Base-by-base conservation (phyloP, 2,329 filamentous ascomycete species). In the Fusarium papillatum region DNA sequence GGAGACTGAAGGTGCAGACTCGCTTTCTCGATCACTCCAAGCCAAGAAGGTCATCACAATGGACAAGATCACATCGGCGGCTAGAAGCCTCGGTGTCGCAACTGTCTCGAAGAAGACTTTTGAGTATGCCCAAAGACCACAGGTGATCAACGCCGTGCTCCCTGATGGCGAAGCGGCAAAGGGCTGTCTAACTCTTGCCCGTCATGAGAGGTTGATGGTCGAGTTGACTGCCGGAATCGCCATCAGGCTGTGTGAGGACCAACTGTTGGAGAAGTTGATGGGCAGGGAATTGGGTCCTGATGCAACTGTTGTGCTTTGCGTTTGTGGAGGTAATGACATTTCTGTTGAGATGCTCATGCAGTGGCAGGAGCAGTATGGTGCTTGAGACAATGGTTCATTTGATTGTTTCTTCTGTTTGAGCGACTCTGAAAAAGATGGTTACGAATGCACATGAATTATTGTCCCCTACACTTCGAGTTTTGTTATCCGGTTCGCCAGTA, bases 1-100 rank as follows among this genome's bases (percentile, higher is more conserved):
- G 43, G 95, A 96, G 85, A 96, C 95, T 0, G 80, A 85, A 1
- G 95, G 95, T 17, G 93, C 94, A 0, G 90, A 95, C 64, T 92
- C 91, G 1, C 86, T 96, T 19, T 84, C 88, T 26, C 85, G 88
- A 22, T 88, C 90, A 26, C 82, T 96, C 10, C 81, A 86, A 38
- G 87, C 87, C 5, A 86, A 87, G 0, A 77, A 87, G 77, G 84
- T 92, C 55, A 85, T 94, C 57, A 93, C 92, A 1, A 85, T 97
- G 17, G 88, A 90, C 0, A 89, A 84, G 31, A 95, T 97, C 77
- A 95, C 93, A 8, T 93, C 90, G 26, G 89, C 93, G 66, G 94
- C 94, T 0, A 95, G 91, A 1, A 93, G 89, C 43, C 86, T 97
- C 0, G 95, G 94, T 1, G 93, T 92, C 2, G 85, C 89, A 16